Conservation (phyloP, 176 grass and related monocot species). For the Aegilops speltoides region DNA sequence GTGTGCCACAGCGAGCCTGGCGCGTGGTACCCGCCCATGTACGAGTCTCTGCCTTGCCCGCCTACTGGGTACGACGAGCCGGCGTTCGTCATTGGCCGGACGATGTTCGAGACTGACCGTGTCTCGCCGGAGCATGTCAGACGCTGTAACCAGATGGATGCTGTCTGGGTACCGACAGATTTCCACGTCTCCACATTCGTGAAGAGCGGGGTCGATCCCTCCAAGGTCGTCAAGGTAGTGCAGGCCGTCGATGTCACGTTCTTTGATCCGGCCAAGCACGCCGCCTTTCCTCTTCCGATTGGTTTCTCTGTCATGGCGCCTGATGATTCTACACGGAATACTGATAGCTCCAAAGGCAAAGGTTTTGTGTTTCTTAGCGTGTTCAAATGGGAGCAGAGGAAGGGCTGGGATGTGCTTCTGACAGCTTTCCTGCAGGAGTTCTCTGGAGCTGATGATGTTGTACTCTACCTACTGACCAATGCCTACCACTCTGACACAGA, state of each 20-base stretch:
- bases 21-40: constrained; percentile 68
- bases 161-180: constrained; percentile 65
- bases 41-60: constrained; percentile 53
- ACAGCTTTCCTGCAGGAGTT: constrained; percentile 64
- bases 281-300: constrained; percentile 21
- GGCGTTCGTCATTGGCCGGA: constrained; percentile 54
- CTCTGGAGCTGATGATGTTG: constrained; percentile 50
- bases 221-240: constrained; percentile 61
- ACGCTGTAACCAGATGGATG: constrained; percentile 71
- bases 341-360: background rate
- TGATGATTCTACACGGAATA: background rate
- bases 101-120: constrained; percentile 76
- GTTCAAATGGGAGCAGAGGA: constrained; percentile 79
- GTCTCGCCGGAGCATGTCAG: constrained; percentile 56
- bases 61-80: constrained; percentile 59
- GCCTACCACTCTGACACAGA: constrained; percentile 64
- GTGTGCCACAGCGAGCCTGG: constrained; percentile 79
- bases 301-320: constrained; percentile 28
- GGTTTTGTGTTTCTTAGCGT: constrained; percentile 61
- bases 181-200: constrained; percentile 57
- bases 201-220: constrained; percentile 51
- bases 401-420: constrained; percentile 78
- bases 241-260: constrained; percentile 63
- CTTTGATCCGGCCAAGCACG: constrained; percentile 62
- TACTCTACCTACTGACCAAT: constrained; percentile 45